Base-by-base conservation (phyloP, 805 yeast species). In the Ogataea chonburiensis region DNA sequence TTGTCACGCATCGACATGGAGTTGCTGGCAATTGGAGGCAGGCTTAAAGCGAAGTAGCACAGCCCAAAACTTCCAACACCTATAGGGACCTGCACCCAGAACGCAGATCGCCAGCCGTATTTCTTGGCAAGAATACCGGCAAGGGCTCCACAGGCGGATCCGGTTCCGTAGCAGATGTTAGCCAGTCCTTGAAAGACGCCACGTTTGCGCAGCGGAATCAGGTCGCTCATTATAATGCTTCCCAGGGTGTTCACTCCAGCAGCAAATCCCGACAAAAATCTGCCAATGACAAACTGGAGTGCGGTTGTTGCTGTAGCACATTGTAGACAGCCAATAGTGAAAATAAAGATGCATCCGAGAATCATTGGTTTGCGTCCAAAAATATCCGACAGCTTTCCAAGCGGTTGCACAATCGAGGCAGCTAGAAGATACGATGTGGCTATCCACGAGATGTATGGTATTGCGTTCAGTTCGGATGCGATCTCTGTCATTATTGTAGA, bases 161-260 rank as follows among this genome's bases (percentile, higher is more conserved):
- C 97, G 18, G 81, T 52, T 3, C 93, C 93, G 55, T 72, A 89
- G 32, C 78, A 79, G 13, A 86, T 68, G 56, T 88, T 88, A 23
- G 86, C 88, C 30, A 86, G 50, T 0, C 97, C 97, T 58, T 89
- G 97, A 60, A 74, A 86, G 30, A 86, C 63, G 3, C 95, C 96
- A 37, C 97, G 70, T 21, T 81, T 77, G 39, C 94, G 69, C 49
- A 88, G 68, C 3, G 95, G 86, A 17, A 89, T 80, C 34, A 86
- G 67, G 57, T 88, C 96, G 34, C 86, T 76, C 59, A 84, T 74
- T 9, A 86, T 73, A 38, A 88, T 84, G 10, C 95, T 82, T 26
- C 84, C 74, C 45, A 87, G 64, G 0, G 93, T 74, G 40, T 82
- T 79, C 52, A 87, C 72, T 1, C 96, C 96, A n/a, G 95, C 95